Conservation (phyloP, 495 filamentous ascomycete genomes). For the Penicillium goetzii region DNA sequence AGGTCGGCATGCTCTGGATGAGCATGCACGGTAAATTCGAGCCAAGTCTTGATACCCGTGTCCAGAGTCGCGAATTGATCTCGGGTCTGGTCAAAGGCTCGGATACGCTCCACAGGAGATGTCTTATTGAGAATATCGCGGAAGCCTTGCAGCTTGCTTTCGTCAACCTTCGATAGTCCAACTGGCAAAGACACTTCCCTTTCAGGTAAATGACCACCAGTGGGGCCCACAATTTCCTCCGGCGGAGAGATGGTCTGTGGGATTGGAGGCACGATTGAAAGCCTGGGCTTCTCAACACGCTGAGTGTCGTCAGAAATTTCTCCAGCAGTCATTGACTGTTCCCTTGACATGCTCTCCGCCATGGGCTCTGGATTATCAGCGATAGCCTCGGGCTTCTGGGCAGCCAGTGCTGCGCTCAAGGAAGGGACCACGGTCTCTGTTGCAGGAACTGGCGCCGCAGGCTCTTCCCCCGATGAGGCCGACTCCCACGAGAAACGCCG, state of each 20-base stretch:
- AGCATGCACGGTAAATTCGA: constrained; percentile 52
- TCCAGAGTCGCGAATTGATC: constrained; percentile 70
- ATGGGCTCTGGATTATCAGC: constrained; percentile 8
- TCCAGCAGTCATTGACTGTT: constrained; percentile 23
- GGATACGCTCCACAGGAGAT: constrained; percentile 64
- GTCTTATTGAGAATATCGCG: constrained; percentile 72
- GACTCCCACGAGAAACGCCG: constrained; percentile 52
- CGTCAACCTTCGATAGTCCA: constrained; percentile 24
- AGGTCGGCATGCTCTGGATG: constrained; percentile 58
- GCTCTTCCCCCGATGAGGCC: constrained; percentile 28
- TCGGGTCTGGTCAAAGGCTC: constrained; percentile 69
- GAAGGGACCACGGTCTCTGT: constrained; percentile 14
- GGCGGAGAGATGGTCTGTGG: constrained; percentile 25
- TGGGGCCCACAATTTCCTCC: constrained; percentile 24
- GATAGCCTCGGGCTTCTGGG: constrained; percentile 23
- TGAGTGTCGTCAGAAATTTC: constrained; percentile 19
- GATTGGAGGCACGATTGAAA: constrained; percentile 33
- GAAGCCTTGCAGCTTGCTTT: constrained; percentile 59
- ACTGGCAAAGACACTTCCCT: constrained; percentile 7
- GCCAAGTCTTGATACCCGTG: constrained; percentile 76
- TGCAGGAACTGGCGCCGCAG: constrained; percentile 21
- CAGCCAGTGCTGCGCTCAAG: constrained; percentile 14
- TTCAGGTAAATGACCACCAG: constrained; percentile 1
- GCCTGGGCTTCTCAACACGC: constrained; percentile 27
- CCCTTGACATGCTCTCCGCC: constrained; percentile 21